Conservation (phyloP, 352 stramenopile genomes). For the Pythium aquatile region DNA sequence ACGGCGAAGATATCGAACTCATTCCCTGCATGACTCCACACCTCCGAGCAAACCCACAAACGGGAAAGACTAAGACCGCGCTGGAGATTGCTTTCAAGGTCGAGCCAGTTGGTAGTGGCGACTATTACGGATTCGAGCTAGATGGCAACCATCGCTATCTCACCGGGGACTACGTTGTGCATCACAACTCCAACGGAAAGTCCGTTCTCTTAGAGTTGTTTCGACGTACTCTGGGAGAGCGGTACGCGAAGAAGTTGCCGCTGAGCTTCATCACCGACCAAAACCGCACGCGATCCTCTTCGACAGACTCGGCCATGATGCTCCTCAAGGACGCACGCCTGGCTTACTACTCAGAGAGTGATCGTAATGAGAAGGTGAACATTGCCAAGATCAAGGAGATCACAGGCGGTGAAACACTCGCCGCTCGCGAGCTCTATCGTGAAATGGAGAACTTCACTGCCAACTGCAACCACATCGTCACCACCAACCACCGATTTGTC, state of each 20-base stretch:
- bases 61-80: too few species aligned
- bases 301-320: neutral
- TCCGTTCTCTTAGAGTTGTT: constrained; percentile 3
- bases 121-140: too few species aligned
- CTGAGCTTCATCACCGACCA: neutral
- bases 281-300: neutral
- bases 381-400: neutral
- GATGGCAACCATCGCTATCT: too few species aligned
- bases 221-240: neutral
- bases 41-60: too few species aligned
- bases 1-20: too few species aligned
- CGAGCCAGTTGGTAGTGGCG: too few species aligned
- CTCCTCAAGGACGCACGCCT: neutral
- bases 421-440: neutral
- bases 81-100: too few species aligned
- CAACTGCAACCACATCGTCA: neutral
- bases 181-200: constrained; percentile 1
- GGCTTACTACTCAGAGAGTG: neutral
- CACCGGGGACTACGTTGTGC: too few species aligned
- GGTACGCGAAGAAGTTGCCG: neutral
- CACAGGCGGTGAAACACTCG: neutral
- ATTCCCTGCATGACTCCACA: too few species aligned
- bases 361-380: neutral
- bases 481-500: neutral
- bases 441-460: neutral